Evolutionary conservation across 768 basidiomycete genomes (phyloP).

Genomic region (Collybia sordida): DNA sequence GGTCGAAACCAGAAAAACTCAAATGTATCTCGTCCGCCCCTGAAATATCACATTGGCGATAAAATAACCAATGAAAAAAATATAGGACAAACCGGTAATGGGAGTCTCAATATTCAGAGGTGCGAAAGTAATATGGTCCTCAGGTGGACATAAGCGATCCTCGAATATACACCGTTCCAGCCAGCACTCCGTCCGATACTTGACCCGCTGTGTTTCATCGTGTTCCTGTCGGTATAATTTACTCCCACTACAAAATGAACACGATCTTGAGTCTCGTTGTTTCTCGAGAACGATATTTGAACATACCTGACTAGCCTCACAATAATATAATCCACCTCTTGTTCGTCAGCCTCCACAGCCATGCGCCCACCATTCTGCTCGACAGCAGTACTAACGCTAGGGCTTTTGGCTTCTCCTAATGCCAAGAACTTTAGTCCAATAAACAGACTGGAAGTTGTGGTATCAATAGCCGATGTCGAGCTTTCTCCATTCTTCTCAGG

Average conservation of each 20-base stretch:
- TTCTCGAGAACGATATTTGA: background rate
- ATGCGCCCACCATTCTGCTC: constrained; percentile 57
- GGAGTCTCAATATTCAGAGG: constrained; percentile 65
- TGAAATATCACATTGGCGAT: constrained; percentile 17
- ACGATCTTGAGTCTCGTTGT: constrained; percentile 2
- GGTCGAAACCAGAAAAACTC: constrained; percentile 75
- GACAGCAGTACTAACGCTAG: constrained; percentile 58
- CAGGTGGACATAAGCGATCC: constrained; percentile 64
- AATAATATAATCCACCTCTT: constrained; percentile 61
- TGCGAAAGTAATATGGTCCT: constrained; percentile 68
- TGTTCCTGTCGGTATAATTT: constrained; percentile 60
- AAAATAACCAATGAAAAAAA: background rate
- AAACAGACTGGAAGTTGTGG: constrained; percentile 41
- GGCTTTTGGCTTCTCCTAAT: constrained; percentile 65
- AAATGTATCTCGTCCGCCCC: constrained; percentile 59
- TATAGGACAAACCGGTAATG: constrained; percentile 45
- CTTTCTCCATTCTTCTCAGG: constrained; percentile 16
- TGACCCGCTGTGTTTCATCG: constrained; percentile 41
- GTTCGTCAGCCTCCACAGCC: constrained; percentile 42
- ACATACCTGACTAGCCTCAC: constrained; percentile 74
- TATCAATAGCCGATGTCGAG: constrained; percentile 12
- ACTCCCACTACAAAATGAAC: constrained; percentile 54
- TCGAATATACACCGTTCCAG: constrained; percentile 82
- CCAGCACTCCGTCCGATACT: constrained; percentile 92
- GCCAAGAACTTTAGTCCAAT: constrained; percentile 54